phyloP scores from a whole-genome alignment of 495 filamentous ascomycete genomes.

The Hyaloscypha hepaticicola region DNA sequence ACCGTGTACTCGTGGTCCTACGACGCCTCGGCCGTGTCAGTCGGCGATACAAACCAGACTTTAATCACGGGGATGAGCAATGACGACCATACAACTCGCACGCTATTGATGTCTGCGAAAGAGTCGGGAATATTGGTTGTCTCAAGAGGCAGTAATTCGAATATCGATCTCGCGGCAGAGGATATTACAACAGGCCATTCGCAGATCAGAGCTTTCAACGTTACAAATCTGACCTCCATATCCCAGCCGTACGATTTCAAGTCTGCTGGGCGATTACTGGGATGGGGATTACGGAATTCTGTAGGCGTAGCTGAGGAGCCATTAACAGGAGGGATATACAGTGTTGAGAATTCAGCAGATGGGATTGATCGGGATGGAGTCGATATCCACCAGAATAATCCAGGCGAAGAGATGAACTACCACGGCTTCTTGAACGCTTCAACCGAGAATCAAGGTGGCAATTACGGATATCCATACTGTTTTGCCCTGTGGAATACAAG shows the following conservation, averaged over 20 bases:
- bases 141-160: slow-evolving; percentile 59
- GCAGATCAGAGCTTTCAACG: slow-evolving; percentile 66
- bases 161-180: slow-evolving; percentile 54
- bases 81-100: slow-evolving; percentile 61
- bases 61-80: slow-evolving; percentile 60
- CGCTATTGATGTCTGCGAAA: slow-evolving; percentile 54
- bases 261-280: slow-evolving; percentile 55
- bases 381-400: slow-evolving; percentile 69
- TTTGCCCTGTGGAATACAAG: slow-evolving; percentile 59
- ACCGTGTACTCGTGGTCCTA: slow-evolving; percentile 63
- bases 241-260: slow-evolving; percentile 40
- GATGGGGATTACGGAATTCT: slow-evolving; percentile 71
- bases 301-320: slow-evolving; percentile 65
- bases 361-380: slow-evolving; percentile 52
- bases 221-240: slow-evolving; percentile 36
- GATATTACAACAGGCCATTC: slow-evolving; percentile 52
- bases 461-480: slow-evolving; percentile 72
- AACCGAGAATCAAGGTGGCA: slow-evolving; percentile 35
- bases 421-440: slow-evolving; percentile 59
- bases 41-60: slow-evolving; percentile 40
- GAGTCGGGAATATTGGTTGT: slow-evolving; percentile 51
- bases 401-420: slow-evolving; percentile 73
- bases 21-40: slow-evolving; percentile 44
- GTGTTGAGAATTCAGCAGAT: slow-evolving; percentile 73
- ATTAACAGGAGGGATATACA: slow-evolving; percentile 54